A percentile compares a stretch with the other conserved stretches of the same genome.
Conservation (phyloP, 2,329 filamentous ascomycete species). For the Fonsecaea monophora region DNA sequence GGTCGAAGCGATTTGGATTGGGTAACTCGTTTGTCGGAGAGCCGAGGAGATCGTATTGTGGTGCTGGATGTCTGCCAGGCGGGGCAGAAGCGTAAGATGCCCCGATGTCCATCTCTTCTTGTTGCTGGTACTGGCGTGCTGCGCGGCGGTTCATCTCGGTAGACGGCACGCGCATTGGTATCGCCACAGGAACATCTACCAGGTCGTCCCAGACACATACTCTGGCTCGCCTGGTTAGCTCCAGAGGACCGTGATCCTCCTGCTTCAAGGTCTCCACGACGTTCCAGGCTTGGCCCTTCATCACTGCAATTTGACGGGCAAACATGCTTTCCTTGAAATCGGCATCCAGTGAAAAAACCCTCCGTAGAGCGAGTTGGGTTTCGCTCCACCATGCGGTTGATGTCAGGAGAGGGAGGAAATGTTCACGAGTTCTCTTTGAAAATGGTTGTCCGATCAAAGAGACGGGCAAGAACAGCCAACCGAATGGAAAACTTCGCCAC, state of each 20-base stretch:
- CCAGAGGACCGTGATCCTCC: conserved; percentile 87
- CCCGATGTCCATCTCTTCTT: conserved; percentile 91
- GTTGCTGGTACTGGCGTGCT: conserved; percentile 51
- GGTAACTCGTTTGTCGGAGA: conserved; percentile 67
- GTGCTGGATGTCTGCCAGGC: conserved; percentile 47
- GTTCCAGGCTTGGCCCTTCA: conserved; percentile 99
- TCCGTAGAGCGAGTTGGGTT: conserved; percentile 83
- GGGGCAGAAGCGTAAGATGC: conserved; percentile 67
- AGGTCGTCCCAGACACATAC: conserved; percentile 98
- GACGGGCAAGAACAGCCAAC: conserved; percentile 96
- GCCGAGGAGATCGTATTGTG: conserved; percentile 71
- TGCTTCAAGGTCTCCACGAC: conserved; percentile 97
- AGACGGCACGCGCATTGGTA: conserved; percentile 83
- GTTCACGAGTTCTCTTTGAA: conserved; percentile 88
- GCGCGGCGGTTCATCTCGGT: conserved; percentile 77
- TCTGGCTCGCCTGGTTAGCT: conserved; percentile 85
- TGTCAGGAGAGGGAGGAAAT: conserved; percentile 94
- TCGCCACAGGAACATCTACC: conserved; percentile 92
- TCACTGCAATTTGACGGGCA: conserved; percentile 95
- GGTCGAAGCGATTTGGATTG: conserved; percentile 76
- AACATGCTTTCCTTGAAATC: conserved; percentile 99
- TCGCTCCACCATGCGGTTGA: conserved; percentile 97
- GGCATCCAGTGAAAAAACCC: conserved; percentile 86
- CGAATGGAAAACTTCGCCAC: conserved; percentile 91
- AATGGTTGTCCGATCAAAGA: conserved; percentile 96